phyloP scores from a whole-genome alignment of 768 basidiomycete genomes.

The Leccinum rimulosum region DNA sequence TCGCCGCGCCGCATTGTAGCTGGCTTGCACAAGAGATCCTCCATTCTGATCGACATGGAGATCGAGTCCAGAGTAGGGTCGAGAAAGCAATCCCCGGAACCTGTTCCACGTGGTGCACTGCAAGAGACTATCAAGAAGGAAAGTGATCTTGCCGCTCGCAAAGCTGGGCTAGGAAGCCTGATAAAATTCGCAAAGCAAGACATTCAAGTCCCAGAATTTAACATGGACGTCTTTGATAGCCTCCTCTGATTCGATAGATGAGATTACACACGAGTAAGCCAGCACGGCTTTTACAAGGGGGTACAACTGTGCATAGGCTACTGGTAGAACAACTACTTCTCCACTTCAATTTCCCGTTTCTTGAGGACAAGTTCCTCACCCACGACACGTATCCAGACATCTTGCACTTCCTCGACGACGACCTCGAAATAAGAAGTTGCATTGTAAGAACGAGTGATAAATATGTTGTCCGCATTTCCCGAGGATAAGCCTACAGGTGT shows the following conservation, averaged over 20 bases:
- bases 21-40: slow-evolving; percentile 57
- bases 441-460: slow-evolving; percentile 96
- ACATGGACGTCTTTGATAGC: slow-evolving; percentile 69
- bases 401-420: slow-evolving; percentile 94
- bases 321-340: slow-evolving; percentile 36
- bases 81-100: slow-evolving; percentile 49
- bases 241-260: slow-evolving; percentile 7
- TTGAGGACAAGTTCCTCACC: slow-evolving; percentile 80
- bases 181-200: slow-evolving; percentile 92
- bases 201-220: slow-evolving; percentile 81
- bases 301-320: slow-evolving; percentile 13
- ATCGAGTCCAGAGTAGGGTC: slow-evolving; percentile 60
- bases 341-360: slow-evolving; percentile 76
- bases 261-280: slow-evolving; percentile 2
- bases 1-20: slow-evolving; percentile 46
- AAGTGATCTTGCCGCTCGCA: slow-evolving; percentile 60
- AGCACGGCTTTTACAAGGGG: slow-evolving; percentile 7
- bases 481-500: slow-evolving; percentile 82
- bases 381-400: slow-evolving; percentile 89
- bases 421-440: slow-evolving; percentile 99
- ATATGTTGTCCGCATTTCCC: slow-evolving; percentile 86
- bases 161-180: slow-evolving; percentile 75
- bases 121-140: slow-evolving; percentile 43
- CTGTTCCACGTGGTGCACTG: slow-evolving; percentile 15
- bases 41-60: slow-evolving; percentile 90